Base-by-base conservation (phyloP, 78 protist genomes). In the slime mould (Dictyostelium discoideum) region DNA sequence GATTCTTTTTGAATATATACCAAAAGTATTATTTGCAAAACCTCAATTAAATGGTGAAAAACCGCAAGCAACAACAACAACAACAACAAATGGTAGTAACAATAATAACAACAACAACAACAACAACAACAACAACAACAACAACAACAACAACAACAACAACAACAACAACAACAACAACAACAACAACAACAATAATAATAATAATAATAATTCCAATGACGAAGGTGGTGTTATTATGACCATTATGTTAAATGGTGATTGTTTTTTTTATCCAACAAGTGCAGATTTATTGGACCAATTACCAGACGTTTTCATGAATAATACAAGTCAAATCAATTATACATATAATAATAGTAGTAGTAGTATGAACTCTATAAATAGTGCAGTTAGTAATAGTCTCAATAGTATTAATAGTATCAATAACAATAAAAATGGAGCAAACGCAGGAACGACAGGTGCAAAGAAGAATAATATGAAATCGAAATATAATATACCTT, bases 211-310 rank as follows among this genome's bases (percentile, higher is more conserved):
- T 3, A 44, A 10, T 7, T 44, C 26, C 5, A 37, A 39, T 40
- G 46, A 26, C 32, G 57, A 78, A 16, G 57, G 20, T 37, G 95
- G 95, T 65, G 95, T 90, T 8, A 26, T 90, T 24, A 90, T 90
- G 95, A 90, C 76, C 9, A 13, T 90, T 4, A 90, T 90, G 95
- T 16, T 90, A 48, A 90, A 82, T 82, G 95, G 95, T 18, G 95
- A 90, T 73, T 83, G 84, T 6, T 90, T 73, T 40, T 90, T 90
- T 50, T 90, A 90, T 73, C 95, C 95, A 11, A 72, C 78, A 7
- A 85, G 76, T 82, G 54, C 48, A 5, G 57, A 48, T 73, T 32
- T 69, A 82, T 82, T 90, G 74, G 77, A 90, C 73, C 83, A 73
- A 39, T 48, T 90, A 24, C 87, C 95, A n/a, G 57, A 26, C 40